These are phyloP conservation scores for Aechmea fasciata DNA, from an alignment of 176 grass and related monocot genomes.

Conservation along the genomic window DNA sequence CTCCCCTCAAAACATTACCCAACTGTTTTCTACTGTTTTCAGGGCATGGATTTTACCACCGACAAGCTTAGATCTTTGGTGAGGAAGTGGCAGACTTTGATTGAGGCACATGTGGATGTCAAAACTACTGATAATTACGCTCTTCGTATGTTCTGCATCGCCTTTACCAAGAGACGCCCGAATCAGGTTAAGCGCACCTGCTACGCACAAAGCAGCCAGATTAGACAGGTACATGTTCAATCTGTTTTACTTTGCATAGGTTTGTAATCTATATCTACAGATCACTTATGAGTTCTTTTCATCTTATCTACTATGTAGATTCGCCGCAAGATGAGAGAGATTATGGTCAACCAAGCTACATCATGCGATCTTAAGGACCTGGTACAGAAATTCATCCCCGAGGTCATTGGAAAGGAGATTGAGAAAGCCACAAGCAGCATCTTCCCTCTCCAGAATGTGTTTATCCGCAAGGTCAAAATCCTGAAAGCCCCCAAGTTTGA, in stretches of 20 bases:
- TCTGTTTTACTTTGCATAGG: neutral
- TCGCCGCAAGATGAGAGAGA: slow-evolving; percentile 89
- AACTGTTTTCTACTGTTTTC: slow-evolving; percentile 1
- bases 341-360: slow-evolving; percentile 76
- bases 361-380: slow-evolving; percentile 82
- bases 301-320: slow-evolving; percentile 33
- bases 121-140: slow-evolving; percentile 90
- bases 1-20: neutral
- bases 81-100: slow-evolving; percentile 84
- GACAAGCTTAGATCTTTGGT: slow-evolving; percentile 80
- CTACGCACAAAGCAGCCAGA: slow-evolving; percentile 81
- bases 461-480: slow-evolving; percentile 93
- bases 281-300: neutral
- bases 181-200: slow-evolving; percentile 97
- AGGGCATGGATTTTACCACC: slow-evolving; percentile 74
- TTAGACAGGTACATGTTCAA: slow-evolving; percentile 52
- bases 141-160: slow-evolving; percentile 73
- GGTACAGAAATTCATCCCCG: slow-evolving; percentile 85
- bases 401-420: slow-evolving; percentile 86
- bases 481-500: slow-evolving; percentile 87
- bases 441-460: slow-evolving; percentile 77
- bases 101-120: slow-evolving; percentile 84
- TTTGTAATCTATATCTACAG: neutral
- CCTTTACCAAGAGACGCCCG: slow-evolving; percentile 67
- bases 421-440: slow-evolving; percentile 84